Evolutionary conservation across 2,329 filamentous ascomycete genomes (phyloP), one percentile per base, ranked within the genome.

Genomic region (Apiospora pterosperma): DNA sequence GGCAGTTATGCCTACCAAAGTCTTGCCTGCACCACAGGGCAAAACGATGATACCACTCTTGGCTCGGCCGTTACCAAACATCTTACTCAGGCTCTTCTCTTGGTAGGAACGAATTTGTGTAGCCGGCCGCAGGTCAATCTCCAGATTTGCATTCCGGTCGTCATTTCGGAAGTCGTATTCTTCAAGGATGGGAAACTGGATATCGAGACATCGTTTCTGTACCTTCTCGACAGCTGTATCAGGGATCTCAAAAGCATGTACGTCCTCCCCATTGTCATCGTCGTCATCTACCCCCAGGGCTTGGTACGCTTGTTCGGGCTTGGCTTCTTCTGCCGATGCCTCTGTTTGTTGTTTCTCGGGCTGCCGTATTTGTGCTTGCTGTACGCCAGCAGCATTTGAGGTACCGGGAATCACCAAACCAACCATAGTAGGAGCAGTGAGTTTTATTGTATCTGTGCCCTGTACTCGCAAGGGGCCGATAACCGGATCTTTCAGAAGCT

Each of bases 91-190:
- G 69, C 93, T 97, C 80, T 97, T 97, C 77, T 99, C 96, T 76
- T 99, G 96, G 72, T 99, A 99, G 36, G 87, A 90, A 75, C 95
- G 89, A 75, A 98, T 98, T 73, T 95, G 91, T 0, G 94, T 95
- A 64, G 90, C 90, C 0, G 95, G 94, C 71, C 92, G 92, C 60
- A 98, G 82, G 76, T 98, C 95, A 70, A 99, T 99, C 64, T 98
- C 93, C 39, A 99, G 82, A 61, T 92, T 97, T 0, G 95, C 88
- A 73, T 98, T 99, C 70, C 88, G 85, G 66, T 92, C 88, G 75
- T 99, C 96, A 70, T 96, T 94, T 65, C 93, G 87, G 77, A 98
- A 99, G 76, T 99, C 96, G 77, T 99, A 99, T 78, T 99, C 96
- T 76, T 98, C 94, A 10, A 97, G 86, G 10, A 97, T 90, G 3